phyloP scores from a whole-genome alignment of 495 filamentous ascomycete genomes.

The Aspergillus ellipticus region DNA sequence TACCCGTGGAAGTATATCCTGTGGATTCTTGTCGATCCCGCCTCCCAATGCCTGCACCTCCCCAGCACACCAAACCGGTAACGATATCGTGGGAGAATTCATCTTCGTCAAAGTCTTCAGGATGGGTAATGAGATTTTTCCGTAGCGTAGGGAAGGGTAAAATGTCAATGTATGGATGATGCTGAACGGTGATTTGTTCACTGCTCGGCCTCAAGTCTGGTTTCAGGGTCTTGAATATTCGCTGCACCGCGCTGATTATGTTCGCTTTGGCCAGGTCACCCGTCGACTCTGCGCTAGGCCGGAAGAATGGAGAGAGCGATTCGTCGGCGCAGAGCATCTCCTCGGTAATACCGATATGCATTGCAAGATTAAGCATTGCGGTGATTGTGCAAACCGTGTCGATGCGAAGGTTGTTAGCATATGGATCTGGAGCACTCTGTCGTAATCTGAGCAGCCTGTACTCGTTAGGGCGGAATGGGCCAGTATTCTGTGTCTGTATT shows the following conservation, averaged over 20 bases:
- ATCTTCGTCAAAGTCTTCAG: conserved; percentile 21
- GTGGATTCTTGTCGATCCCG: conserved; percentile 19
- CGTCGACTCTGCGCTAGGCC: neutral
- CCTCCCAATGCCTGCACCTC: conserved; percentile 19
- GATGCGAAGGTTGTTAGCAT: conserved; percentile 23
- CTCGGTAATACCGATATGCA: conserved; percentile 23
- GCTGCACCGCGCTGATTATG: conserved; percentile 13
- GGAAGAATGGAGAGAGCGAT: conserved; percentile 23
- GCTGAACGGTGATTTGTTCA: conserved; percentile 25
- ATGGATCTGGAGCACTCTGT: conserved; percentile 15
- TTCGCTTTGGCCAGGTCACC: conserved; percentile 7
- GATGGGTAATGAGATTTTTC: conserved; percentile 21
- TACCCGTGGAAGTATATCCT: conserved; percentile 22
- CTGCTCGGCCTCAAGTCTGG: conserved; percentile 23
- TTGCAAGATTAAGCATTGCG: conserved; percentile 12
- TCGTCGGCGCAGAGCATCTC: conserved; percentile 22
- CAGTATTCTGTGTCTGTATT: conserved; percentile 1
- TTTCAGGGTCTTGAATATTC: conserved; percentile 22
- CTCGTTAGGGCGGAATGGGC: neutral
- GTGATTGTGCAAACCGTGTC: conserved; percentile 20
- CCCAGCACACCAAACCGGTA: conserved; percentile 25
- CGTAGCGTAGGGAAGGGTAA: conserved; percentile 25
- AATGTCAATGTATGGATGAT: conserved; percentile 27
- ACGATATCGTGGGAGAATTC: conserved; percentile 23
- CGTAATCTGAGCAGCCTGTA: conserved; percentile 9